phyloP scores from a whole-genome alignment of 495 filamentous ascomycete species.

The Achaetomiella virescens region DNA sequence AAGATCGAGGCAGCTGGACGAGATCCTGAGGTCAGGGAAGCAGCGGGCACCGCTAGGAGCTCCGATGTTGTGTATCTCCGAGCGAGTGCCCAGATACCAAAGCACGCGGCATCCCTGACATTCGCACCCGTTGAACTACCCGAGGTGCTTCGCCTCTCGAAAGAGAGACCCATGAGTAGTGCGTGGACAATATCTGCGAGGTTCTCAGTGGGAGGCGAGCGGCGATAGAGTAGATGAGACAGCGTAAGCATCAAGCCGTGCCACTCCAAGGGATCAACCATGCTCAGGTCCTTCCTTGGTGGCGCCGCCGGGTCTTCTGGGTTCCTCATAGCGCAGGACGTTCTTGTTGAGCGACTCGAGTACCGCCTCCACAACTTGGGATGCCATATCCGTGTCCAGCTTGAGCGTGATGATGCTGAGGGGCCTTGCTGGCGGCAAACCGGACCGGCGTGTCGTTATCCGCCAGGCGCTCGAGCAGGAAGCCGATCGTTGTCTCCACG shows the following conservation, averaged over 20 bases:
- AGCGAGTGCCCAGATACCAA: constrained; percentile 89
- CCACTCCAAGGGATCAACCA: constrained; percentile 77
- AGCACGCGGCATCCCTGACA: constrained; percentile 93
- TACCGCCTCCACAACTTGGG: constrained; percentile 79
- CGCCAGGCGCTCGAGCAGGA: constrained; percentile 58
- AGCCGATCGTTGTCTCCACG: constrained; percentile 71
- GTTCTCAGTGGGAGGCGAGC: constrained; percentile 59
- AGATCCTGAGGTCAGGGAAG: constrained; percentile 4
- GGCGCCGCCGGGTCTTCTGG: constrained; percentile 24
- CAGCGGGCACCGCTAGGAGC: constrained; percentile 55
- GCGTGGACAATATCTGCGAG: constrained; percentile 64
- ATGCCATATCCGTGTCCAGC: constrained; percentile 70
- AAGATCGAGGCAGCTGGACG: constrained; percentile 44
- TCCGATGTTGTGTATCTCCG: constrained; percentile 79
- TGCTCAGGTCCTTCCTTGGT: constrained; percentile 56
- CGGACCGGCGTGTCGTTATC: constrained; percentile 88
- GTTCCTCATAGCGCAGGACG: constrained; percentile 55
- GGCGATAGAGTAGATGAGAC: constrained; percentile 74
- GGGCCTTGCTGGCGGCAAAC: constrained; percentile 85
- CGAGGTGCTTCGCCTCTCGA: constrained; percentile 75
- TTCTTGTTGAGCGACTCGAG: constrained; percentile 69
- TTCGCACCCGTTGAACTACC: constrained; percentile 82
- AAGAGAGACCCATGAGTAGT: constrained; percentile 67
- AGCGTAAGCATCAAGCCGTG: constrained; percentile 86
- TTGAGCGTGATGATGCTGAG: constrained; percentile 78